Evolutionary conservation across 1,284 basidiomycete species (phyloP).

Genomic region (Heliocybe sulcata): DNA sequence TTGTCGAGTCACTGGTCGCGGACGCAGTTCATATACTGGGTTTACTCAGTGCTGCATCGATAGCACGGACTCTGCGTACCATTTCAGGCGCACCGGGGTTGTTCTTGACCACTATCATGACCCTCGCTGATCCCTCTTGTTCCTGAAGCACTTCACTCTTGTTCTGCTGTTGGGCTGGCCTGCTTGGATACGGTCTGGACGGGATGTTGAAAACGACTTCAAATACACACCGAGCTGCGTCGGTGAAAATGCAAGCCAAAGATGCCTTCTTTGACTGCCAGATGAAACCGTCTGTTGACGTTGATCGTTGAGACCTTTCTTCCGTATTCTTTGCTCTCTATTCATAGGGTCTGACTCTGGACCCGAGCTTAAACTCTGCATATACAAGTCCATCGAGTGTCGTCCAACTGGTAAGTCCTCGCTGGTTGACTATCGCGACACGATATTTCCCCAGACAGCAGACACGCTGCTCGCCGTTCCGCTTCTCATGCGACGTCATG

Average conservation of each 20-base stretch:
- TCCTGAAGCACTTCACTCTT: not conserved
- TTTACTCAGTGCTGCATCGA: slow-evolving; percentile 1
- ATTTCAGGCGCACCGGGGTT: not conserved
- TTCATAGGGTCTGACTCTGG: not conserved
- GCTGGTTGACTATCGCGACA: not conserved
- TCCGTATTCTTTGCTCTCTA: not conserved
- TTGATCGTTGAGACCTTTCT: not conserved
- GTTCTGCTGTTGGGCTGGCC: not conserved
- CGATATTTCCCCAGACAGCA: not conserved
- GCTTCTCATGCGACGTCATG: not conserved
- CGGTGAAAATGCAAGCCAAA: no score
- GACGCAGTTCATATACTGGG: not conserved
- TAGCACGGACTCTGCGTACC: not conserved
- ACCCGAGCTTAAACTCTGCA: not conserved
- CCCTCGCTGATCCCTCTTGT: not conserved
- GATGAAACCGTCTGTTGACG: no score
- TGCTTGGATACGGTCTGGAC: not conserved
- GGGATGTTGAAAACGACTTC: not conserved
- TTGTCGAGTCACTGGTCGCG: not conserved
- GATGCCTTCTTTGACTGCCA: no score
- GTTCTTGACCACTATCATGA: not conserved
- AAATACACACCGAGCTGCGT: no score
- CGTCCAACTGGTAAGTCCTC: not conserved
- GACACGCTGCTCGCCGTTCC: not conserved
- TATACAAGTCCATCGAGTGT: not conserved